Percentiles rank a stretch among this genome's conserved stretches.
These are phyloP conservation scores for Xerocomellus amylosporus DNA, from an alignment of 768 basidiomycete genomes.

Conservation along the genomic window DNA sequence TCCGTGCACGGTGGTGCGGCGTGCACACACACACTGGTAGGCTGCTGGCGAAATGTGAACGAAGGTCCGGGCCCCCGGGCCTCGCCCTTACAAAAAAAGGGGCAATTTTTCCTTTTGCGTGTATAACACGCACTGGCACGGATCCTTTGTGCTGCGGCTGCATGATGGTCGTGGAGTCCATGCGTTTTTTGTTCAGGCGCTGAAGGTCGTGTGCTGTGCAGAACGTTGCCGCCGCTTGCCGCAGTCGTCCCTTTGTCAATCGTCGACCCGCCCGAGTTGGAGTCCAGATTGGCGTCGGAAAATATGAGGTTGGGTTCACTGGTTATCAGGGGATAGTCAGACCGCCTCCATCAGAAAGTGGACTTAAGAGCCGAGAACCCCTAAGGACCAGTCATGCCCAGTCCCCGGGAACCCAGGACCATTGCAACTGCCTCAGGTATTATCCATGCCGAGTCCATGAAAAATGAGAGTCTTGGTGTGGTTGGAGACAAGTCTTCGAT, in stretches of 20 bases:
- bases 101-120: slow-evolving; percentile 70
- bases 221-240: slow-evolving; percentile 5
- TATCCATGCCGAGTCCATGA: neutral
- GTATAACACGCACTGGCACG: slow-evolving; percentile 59
- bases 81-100: slow-evolving; percentile 73
- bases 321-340: neutral
- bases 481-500: neutral
- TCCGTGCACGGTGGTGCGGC: slow-evolving; percentile 18
- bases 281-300: neutral
- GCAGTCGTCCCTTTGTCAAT: neutral
- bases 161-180: slow-evolving; percentile 57
- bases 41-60: slow-evolving; percentile 77
- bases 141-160: slow-evolving; percentile 76
- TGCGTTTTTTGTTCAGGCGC: slow-evolving; percentile 11
- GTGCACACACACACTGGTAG: slow-evolving; percentile 35
- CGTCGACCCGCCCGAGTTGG: neutral
- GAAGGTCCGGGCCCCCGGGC: slow-evolving; percentile 67
- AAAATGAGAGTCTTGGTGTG: neutral
- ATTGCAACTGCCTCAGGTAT: neutral
- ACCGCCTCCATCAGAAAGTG: neutral
- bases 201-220: slow-evolving; percentile 7
- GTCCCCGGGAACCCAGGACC: neutral
- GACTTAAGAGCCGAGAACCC: neutral
- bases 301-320: neutral
- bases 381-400: neutral